phyloP scores from a whole-genome alignment of 106 monocot species.

The Amphibolis antarctica region DNA sequence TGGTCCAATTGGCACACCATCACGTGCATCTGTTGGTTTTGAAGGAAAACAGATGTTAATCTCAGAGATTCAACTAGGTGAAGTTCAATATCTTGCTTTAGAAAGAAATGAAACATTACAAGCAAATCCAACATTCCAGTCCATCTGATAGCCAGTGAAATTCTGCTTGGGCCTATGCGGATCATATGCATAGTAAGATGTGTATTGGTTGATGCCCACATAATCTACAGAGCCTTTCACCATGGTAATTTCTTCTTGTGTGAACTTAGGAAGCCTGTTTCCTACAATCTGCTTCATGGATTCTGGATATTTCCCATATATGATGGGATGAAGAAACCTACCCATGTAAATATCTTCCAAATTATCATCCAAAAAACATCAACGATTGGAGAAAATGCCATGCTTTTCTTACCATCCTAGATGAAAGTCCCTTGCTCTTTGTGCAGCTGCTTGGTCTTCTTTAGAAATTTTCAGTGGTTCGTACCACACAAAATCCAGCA shows the following conservation, averaged over 20 bases:
- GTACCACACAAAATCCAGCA: conserved; percentile 94
- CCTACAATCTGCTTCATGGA: conserved; percentile 61
- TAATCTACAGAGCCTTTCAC: conserved; percentile 83
- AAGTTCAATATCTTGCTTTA: neutral
- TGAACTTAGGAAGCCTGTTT: conserved; percentile 85
- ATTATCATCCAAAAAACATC: neutral
- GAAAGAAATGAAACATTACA: conserved; percentile 35
- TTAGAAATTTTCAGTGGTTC: conserved; percentile 59
- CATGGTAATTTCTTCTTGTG: conserved; percentile 39
- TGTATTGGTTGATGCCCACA: conserved; percentile 90
- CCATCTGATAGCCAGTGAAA: conserved; percentile 43
- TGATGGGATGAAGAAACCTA: conserved; percentile 90
- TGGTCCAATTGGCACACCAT: conserved; percentile 84
- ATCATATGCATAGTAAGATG: conserved; percentile 75
- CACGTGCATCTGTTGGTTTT: conserved; percentile 41
- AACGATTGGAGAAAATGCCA: neutral
- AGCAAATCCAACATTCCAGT: conserved; percentile 73
- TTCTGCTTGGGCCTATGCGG: conserved; percentile 24
- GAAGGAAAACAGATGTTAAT: neutral
- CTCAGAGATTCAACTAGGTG: neutral
- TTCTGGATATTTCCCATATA: conserved; percentile 79
- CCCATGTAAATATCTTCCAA: neutral
- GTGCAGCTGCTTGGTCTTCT: conserved; percentile 76
- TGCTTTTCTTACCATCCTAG: conserved; percentile 63
- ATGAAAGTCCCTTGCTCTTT: conserved; percentile 91